Evolutionary conservation across 2,329 filamentous ascomycete species (phyloP).

Genomic region (Sarocladium kiliense): DNA sequence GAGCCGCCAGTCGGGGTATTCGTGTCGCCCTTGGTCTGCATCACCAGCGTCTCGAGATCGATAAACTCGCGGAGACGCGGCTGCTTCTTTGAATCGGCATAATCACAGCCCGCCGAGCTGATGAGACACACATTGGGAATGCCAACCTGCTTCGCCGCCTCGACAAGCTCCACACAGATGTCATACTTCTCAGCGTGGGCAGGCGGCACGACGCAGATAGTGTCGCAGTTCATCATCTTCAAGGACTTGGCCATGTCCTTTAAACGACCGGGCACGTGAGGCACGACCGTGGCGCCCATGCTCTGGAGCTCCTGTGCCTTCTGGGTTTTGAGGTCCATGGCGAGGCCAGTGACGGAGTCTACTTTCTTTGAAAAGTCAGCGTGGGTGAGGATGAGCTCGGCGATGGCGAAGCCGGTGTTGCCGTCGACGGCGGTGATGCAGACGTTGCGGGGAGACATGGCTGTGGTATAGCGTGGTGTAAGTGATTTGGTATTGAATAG

Average conservation of each 20-base stretch:
- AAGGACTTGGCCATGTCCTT: conserved; percentile 32
- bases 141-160: conserved; percentile 37
- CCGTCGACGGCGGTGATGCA: conserved; percentile 44
- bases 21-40: conserved; percentile 38
- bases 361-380: conserved; percentile 35
- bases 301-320: conserved; percentile 32
- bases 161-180: conserved; percentile 38
- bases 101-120: conserved; percentile 43
- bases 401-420: conserved; percentile 45
- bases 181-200: conserved; percentile 40
- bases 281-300: no score
- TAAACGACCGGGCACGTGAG: conserved; percentile 17
- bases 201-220: conserved; percentile 44
- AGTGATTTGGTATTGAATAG: no score
- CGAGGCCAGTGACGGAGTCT: conserved; percentile 33
- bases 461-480: background rate
- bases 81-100: conserved; percentile 42
- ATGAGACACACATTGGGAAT: conserved; percentile 42
- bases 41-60: conserved; percentile 38
- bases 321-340: conserved; percentile 31
- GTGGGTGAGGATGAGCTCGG: conserved; percentile 41
- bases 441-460: conserved; percentile 42
- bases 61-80: conserved; percentile 46
- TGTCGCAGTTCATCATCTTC: conserved; percentile 37
- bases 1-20: conserved; percentile 32